phyloP scores from a whole-genome alignment of 1,284 basidiomycete species.

The Rhodotorula sp. region DNA sequence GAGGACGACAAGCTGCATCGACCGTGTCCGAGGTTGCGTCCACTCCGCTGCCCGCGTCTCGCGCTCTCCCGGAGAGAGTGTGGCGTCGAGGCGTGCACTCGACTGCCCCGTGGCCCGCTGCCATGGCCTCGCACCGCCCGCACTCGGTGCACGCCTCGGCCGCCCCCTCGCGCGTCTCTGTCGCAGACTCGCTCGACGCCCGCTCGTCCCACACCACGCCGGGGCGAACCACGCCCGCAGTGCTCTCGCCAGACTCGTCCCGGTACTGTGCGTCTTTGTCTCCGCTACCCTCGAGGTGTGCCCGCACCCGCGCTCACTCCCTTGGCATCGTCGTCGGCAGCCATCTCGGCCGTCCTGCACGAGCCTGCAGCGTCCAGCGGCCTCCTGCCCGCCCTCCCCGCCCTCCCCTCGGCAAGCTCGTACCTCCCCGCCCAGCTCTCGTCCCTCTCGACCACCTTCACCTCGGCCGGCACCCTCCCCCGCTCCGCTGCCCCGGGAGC shows the following conservation, averaged over 20 bases:
- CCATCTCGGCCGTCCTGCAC: conserved; percentile 17
- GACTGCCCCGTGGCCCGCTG: too few relatives aligned
- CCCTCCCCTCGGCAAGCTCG: conserved; percentile 31
- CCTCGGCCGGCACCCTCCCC: conserved; percentile 36
- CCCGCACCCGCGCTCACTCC: neutral
- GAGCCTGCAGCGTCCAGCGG: conserved; percentile 9
- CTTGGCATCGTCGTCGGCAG: conserved; percentile 3
- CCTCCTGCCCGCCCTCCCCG: conserved; percentile 33
- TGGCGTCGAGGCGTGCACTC: too few relatives aligned
- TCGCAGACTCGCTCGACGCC: neutral
- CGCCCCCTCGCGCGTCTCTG: neutral
- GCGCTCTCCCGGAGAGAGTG: too few relatives aligned
- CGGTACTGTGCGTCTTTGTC: neutral
- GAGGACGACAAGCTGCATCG: too few relatives aligned
- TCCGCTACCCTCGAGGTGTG: neutral
- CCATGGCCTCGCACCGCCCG: too few relatives aligned
- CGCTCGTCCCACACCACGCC: neutral
- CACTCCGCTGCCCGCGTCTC: too few relatives aligned
- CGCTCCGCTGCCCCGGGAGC: conserved; percentile 8
- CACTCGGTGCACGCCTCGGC: neutral
- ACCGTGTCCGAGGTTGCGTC: too few relatives aligned
- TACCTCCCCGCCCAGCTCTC: conserved; percentile 39
- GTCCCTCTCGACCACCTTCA: conserved; percentile 41
- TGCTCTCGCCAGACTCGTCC: neutral
- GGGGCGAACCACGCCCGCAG: neutral